Conservation (phyloP, 2,329 filamentous ascomycete genomes). For the Colletotrichum scovillei region DNA sequence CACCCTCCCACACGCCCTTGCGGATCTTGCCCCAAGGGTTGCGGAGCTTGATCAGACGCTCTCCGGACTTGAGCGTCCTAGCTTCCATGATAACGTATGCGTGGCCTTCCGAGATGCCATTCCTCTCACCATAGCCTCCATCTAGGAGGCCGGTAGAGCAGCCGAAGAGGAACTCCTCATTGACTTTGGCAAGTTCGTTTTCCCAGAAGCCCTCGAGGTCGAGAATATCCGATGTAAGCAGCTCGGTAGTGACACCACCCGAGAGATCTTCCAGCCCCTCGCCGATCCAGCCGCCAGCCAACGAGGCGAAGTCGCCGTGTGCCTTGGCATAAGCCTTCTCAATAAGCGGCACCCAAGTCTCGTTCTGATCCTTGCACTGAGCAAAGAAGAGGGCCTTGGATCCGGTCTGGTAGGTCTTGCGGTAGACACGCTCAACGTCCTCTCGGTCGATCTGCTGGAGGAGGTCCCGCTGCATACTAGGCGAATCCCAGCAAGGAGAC, state of each 20-base stretch:
- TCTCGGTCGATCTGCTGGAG: constrained; percentile 81
- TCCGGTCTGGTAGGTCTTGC: constrained; percentile 77
- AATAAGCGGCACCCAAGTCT: constrained; percentile 84
- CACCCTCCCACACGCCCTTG: constrained; percentile 69
- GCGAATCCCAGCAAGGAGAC: constrained; percentile 85
- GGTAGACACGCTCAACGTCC: constrained; percentile 78
- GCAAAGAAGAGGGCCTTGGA: constrained; percentile 84
- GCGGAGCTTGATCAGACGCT: constrained; percentile 67
- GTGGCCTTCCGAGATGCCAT: constrained; percentile 68
- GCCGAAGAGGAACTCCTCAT: constrained; percentile 83
- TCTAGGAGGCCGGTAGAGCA: constrained; percentile 74
- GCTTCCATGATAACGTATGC: constrained; percentile 72
- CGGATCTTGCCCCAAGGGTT: constrained; percentile 71
- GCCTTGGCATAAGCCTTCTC: constrained; percentile 90
- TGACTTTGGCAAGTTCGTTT: constrained; percentile 82
- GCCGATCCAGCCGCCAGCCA: constrained; percentile 79
- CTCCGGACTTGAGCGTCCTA: constrained; percentile 60
- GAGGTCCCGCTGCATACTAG: constrained; percentile 77
- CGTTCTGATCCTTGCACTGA: constrained; percentile 79
- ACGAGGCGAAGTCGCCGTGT: constrained; percentile 80
- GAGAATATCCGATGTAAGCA: constrained; percentile 77
- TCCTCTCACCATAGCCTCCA: constrained; percentile 69
- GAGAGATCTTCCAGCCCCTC: constrained; percentile 70
- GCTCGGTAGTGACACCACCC: constrained; percentile 76
- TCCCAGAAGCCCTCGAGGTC: constrained; percentile 87